A percentile compares a stretch with the other conserved stretches of the same genome.
Conservation (phyloP, 495 filamentous ascomycete genomes). For the Cairneyella variabilis region DNA sequence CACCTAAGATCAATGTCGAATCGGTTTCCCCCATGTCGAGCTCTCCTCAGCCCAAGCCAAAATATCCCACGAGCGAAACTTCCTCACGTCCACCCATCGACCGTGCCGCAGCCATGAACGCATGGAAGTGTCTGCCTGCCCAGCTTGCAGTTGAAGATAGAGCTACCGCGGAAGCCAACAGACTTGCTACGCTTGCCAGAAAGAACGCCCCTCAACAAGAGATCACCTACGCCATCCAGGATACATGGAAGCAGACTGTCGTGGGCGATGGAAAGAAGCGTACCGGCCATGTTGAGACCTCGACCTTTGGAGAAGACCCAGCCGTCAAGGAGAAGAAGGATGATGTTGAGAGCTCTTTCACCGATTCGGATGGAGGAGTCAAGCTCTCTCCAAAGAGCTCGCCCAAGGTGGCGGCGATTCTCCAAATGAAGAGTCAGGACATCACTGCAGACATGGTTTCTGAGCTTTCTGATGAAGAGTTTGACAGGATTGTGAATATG, state of each 20-base stretch:
- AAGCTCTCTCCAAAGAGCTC: neutral
- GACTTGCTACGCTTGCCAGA: constrained; percentile 11
- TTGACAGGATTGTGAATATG: too few relatives aligned
- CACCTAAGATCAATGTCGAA: too few relatives aligned
- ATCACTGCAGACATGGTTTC: neutral
- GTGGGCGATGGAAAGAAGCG: constrained; percentile 10
- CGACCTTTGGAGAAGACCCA: too few relatives aligned
- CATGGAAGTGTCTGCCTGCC: constrained; percentile 15
- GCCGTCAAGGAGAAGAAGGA: too few relatives aligned
- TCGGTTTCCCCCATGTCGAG: too few relatives aligned
- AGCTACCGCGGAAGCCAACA: constrained; percentile 9
- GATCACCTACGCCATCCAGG: constrained; percentile 12
- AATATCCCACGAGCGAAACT: too few relatives aligned
- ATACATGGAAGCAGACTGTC: constrained; percentile 22
- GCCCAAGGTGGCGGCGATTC: neutral
- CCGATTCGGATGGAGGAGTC: constrained; percentile 6
- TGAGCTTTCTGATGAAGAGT: neutral
- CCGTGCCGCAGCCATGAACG: too few relatives aligned
- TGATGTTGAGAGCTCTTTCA: neutral
- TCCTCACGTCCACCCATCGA: too few relatives aligned
- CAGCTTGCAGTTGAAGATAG: constrained; percentile 12
- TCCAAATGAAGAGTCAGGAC: neutral
- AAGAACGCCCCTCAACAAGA: neutral
- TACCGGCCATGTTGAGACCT: too few relatives aligned
- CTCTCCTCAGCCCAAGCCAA: too few relatives aligned